Conservation (phyloP, 495 filamentous ascomycete species). For the Cryomyces minteri region DNA sequence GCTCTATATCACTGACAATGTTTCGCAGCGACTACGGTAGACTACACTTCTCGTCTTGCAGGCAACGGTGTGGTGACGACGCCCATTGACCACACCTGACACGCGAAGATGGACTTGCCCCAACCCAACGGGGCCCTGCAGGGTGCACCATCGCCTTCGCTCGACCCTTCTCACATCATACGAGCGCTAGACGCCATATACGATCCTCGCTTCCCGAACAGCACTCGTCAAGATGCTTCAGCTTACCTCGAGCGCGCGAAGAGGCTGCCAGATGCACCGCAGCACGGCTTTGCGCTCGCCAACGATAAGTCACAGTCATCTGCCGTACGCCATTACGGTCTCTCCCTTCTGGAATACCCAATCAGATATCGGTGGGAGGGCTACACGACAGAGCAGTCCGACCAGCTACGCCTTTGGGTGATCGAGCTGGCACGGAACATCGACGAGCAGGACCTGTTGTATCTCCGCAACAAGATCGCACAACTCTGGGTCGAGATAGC, state of each 20-base stretch:
- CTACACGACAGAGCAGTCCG: slow-evolving; percentile 41
- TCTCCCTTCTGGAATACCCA: slow-evolving; percentile 76
- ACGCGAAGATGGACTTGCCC: too few relatives aligned
- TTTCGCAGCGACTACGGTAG: too few relatives aligned
- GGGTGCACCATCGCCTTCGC: not conserved
- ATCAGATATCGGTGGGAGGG: slow-evolving; percentile 68
- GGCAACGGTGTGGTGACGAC: too few relatives aligned
- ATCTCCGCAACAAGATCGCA: slow-evolving; percentile 85
- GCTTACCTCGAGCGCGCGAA: slow-evolving; percentile 72
- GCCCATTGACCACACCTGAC: too few relatives aligned
- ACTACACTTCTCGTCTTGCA: too few relatives aligned
- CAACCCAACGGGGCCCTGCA: too few relatives aligned
- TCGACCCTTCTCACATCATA: slow-evolving; percentile 39
- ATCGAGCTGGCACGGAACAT: slow-evolving; percentile 60
- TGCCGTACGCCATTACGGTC: slow-evolving; percentile 79
- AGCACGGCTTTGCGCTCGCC: slow-evolving; percentile 72
- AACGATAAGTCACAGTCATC: slow-evolving; percentile 50
- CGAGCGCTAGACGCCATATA: slow-evolving; percentile 75
- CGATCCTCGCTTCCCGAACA: slow-evolving; percentile 62
- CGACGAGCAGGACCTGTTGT: slow-evolving; percentile 54
- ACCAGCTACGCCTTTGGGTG: slow-evolving; percentile 50
- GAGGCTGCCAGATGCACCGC: slow-evolving; percentile 53
- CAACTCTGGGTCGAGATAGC: slow-evolving; percentile 89
- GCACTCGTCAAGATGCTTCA: slow-evolving; percentile 66
- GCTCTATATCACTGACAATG: too few relatives aligned